Base-by-base conservation (phyloP, 2,329 filamentous ascomycete genomes). In the Alternaria gaisen region DNA sequence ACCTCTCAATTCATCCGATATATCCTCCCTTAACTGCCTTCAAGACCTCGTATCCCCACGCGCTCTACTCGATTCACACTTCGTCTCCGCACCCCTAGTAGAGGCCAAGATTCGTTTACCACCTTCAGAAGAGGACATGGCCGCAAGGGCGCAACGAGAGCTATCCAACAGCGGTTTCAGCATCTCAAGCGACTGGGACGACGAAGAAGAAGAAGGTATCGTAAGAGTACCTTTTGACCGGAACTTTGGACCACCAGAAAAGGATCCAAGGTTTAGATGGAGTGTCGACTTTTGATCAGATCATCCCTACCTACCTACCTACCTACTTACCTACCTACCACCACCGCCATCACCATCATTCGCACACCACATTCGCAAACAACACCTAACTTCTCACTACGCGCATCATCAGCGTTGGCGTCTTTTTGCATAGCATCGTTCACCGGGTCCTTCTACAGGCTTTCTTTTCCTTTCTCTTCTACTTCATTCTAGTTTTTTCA, bases 221-320 rank as follows among this genome's bases (percentile, higher is more conserved):
- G 54, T 64, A 12, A 65, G 66, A 9, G 72, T 73, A 0, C 72
- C 75, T 28, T 78, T 79, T 53, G 79, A 80, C 57, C 53, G 58
- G 0, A 69, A 75, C 61, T 72, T 55, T 50, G 76, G 73, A 42
- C 72, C 63, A 54, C 72, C 62, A 10, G 73, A 73, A 57, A 69
- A 77, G 16, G 79, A 81, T 61, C 76, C 77, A 1, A 69, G 70
- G 41, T 71, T 79, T 63, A 62, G 80, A 56, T 81, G 79, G 79
- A 81, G 75, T 61, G 80, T 82, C 52, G 80, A 82, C 58, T 78
- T 82, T 54, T 82, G 55, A 48, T 41, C 14, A 6, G 20, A 38
- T 53, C 50, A 8, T 34, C 11, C 40, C n/a, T 41, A 41, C 38
- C 18, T 20, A 18, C 36, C 40, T 41, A 41, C 32, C 46, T 26